Base-by-base conservation (phyloP, 805 yeast genomes). In the Candida sakaeoensis region DNA sequence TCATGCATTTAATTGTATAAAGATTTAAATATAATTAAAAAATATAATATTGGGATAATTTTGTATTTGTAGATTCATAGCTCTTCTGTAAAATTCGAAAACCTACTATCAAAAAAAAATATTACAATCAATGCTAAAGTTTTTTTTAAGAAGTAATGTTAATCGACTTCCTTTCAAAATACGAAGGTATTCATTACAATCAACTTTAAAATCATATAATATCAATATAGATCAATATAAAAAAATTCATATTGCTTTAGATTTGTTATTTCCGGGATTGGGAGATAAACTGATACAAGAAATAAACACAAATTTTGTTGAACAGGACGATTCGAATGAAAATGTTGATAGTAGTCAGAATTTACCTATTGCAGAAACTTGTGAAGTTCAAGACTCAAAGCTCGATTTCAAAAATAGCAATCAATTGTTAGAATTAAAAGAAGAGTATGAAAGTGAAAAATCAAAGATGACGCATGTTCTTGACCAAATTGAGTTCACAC, bases 1-100 rank as follows among this genome's bases (percentile, higher is more conserved):
- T 36, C 39, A 36, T 36, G 33, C 37, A 34, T 34, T 29, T 34
- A 34, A 34, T 34, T 34, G 37, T 34, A 26, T 36, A 36, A 26
- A 36, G 32, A 27, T 26, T 16, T 13, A 26, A 27, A 27, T 36
- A 36, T 19, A 36, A 36, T 24, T 34, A 27, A 35, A 34, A 36
- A 10, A 14, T 25, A 25, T 34, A 23, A 34, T 25, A 17, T 36
- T 24, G 39, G 39, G 39, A 36, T 18, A 21, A 10, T 23, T 13
- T 14, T 17, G 6, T 14, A 7, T 15, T 28, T 14, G 8, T 14
- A 13, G 7, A 13, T 23, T 23, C 25, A 8, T 10, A n/a, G n/a
- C n/a, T n/a, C n/a, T n/a, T n/a, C n/a, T n/a, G n/a, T n/a, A n/a
- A n/a, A n/a, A n/a, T n/a, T n/a, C n/a, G n/a, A n/a, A n/a, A n/a